Percentiles rank a stretch among this genome's conserved stretches.
phyloP scores from a whole-genome alignment of 306 rosid species.

The Prunus davidiana region DNA sequence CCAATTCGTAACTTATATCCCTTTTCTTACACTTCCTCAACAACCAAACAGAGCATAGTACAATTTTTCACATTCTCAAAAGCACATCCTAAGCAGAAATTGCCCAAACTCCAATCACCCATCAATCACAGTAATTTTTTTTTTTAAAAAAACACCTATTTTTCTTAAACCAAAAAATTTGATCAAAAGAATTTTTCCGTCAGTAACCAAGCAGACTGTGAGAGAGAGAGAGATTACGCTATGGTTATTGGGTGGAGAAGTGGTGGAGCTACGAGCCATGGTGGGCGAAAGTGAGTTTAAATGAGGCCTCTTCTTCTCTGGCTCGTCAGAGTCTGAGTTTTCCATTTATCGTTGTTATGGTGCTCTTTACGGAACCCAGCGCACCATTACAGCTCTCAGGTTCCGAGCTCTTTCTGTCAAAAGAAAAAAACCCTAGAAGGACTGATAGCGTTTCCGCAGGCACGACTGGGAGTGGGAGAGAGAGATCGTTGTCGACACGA shows the following conservation, averaged over 20 bases:
- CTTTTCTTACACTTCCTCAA: neutral
- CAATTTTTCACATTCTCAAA: neutral
- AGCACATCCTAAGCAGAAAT: neutral
- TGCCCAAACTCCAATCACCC: neutral
- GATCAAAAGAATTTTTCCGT: neutral
- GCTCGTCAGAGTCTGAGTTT: slow-evolving; percentile 58
- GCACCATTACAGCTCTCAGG: slow-evolving; percentile 13
- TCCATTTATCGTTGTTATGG: slow-evolving; percentile 41
- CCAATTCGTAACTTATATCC: neutral
- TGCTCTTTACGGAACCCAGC: neutral
- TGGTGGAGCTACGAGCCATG: slow-evolving; percentile 53
- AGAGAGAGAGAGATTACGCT: slow-evolving; percentile 27
- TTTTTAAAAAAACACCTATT: neutral
- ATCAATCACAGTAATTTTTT: neutral
- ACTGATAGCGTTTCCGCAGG: neutral
- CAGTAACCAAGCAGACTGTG: neutral
- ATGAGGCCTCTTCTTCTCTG: slow-evolving; percentile 81
- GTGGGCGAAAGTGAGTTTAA: slow-evolving; percentile 49
- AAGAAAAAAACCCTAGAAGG: slow-evolving; percentile 3
- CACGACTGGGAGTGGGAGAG: neutral
- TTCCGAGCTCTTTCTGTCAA: slow-evolving; percentile 1
- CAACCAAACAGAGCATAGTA: neutral
- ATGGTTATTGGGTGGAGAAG: slow-evolving; percentile 43
- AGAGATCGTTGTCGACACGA: neutral
- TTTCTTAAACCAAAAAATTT: neutral